Base-by-base conservation (phyloP, 2,329 filamentous ascomycete genomes). In the Penicillium decumbens region DNA sequence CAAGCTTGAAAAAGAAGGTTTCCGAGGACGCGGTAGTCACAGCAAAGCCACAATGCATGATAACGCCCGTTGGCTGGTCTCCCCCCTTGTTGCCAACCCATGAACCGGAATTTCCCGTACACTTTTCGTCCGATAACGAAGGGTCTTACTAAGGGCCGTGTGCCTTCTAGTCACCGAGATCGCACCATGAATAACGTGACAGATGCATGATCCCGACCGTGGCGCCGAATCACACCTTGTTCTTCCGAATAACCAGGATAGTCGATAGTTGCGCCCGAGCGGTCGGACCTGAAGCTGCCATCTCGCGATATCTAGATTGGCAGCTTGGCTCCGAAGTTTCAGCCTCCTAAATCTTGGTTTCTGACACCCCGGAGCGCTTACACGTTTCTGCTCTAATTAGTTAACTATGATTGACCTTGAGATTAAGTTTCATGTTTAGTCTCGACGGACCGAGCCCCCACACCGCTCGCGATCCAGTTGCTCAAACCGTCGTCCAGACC, bases 1-100 rank as follows among this genome's bases (percentile, higher is more conserved):
- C 55, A 54, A 51, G 51, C 43, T 47, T 46, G 51, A 45, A 15
- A 39, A 27, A 55, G 45, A 57, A 54, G 50, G 55, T 58, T 61
- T 50, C 43, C 49, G 44, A 51, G n/a, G n/a, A n/a, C 41, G 46
- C 46, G 33, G 46, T 49, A 41, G 40, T n/a, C n/a, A n/a, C n/a
- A n/a, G n/a, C n/a, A n/a, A n/a, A n/a, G n/a, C n/a, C n/a, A n/a
- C n/a, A n/a, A n/a, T n/a, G n/a, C 43, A 35, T 50, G 56, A 57
- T 51, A 51, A 59, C 53, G 56, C 56, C 43, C 32, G 56, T 53
- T 60, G 55, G 55, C 55, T 50, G 41, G 32, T 39, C 37, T 13
- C 10, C 37, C 37, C 33, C n/a, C n/a, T 53, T 41, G 45, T 53
- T 40, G 33, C 5, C n/a, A 23, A 29, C 41, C 28, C 42, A 43